Percentiles rank a stretch among this genome's conserved stretches.
Evolutionary conservation across 208 protist genomes (phyloP).

Genomic region (Acanthamoeba lugdunensis): DNA sequence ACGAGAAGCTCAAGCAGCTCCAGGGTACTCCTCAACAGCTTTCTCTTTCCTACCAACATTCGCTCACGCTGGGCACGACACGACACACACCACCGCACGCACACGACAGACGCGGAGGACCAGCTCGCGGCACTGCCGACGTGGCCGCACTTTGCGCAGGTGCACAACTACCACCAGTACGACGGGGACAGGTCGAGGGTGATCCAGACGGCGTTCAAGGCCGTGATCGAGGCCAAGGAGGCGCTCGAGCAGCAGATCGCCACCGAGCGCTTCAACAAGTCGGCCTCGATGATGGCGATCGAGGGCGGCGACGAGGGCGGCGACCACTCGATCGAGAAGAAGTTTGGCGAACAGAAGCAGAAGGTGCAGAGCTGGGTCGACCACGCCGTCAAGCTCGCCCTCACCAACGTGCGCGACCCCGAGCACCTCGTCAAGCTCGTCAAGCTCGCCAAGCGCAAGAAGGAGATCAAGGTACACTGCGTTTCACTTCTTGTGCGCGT

Average conservation of each 20-base stretch:
- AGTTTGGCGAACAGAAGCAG: not conserved
- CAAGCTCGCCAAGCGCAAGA: constrained; percentile 20
- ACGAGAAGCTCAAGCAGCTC: not conserved
- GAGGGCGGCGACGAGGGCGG: not conserved
- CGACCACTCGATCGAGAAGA: not conserved
- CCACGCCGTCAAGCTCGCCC: constrained; percentile 13
- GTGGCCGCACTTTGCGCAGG: constrained; percentile 21
- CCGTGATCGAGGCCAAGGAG: constrained; percentile 6
- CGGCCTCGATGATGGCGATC: not conserved
- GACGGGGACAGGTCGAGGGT: not conserved
- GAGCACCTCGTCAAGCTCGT: constrained; percentile 25
- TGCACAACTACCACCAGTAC: constrained; percentile 38
- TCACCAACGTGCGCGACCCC: constrained; percentile 25
- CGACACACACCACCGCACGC: not conserved
- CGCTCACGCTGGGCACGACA: too few relatives aligned
- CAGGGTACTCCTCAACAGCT: not conserved
- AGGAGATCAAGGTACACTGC: not conserved
- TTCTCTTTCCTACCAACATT: too few relatives aligned
- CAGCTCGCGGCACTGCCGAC: not conserved
- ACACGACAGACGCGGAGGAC: not conserved
- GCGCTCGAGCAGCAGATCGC: constrained; percentile 16
- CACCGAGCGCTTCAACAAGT: constrained; percentile 31
- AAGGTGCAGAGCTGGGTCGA: constrained; percentile 4
- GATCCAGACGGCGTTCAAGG: not conserved
- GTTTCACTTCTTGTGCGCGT: too few relatives aligned